These are phyloP conservation scores for Astrothelium macrocarpum DNA, from an alignment of 495 filamentous ascomycete genomes.

Conservation along the genomic window DNA sequence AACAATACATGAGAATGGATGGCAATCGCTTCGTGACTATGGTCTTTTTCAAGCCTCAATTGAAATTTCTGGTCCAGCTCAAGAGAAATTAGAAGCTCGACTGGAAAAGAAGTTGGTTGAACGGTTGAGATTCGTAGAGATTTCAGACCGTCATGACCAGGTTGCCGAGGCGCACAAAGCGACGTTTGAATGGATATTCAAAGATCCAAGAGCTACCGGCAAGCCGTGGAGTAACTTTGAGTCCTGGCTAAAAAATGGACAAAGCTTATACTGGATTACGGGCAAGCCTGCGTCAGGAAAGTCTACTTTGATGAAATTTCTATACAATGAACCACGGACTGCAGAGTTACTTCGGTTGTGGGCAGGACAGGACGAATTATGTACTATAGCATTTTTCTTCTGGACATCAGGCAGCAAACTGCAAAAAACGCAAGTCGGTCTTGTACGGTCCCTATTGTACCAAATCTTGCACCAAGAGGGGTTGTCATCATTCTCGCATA, in stretches of 20 bases:
- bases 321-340: conserved; percentile 11
- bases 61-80: not conserved
- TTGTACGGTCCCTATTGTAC: conserved; percentile 10
- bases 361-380: not conserved
- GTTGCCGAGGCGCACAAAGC: conserved; percentile 4
- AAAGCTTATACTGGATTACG: conserved; percentile 16
- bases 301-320: conserved; percentile 19
- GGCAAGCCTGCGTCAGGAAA: conserved; percentile 18
- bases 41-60: not conserved
- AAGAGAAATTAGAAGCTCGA: not conserved
- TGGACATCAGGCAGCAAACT: conserved; percentile 15
- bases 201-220: not conserved
- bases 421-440: conserved; percentile 17
- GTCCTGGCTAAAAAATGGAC: not conserved
- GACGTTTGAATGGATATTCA: conserved; percentile 14
- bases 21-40: not conserved
- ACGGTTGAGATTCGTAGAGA: not conserved
- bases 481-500: not conserved
- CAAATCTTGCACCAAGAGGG: not conserved
- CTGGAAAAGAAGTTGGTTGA: not conserved
- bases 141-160: not conserved
- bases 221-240: not conserved
- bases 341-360: not conserved
- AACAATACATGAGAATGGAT: not conserved
- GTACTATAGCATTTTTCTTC: conserved; percentile 13